Evolutionary conservation across 2,329 filamentous ascomycete species (phyloP).

Genomic region (Rasamsonia emersonii): DNA sequence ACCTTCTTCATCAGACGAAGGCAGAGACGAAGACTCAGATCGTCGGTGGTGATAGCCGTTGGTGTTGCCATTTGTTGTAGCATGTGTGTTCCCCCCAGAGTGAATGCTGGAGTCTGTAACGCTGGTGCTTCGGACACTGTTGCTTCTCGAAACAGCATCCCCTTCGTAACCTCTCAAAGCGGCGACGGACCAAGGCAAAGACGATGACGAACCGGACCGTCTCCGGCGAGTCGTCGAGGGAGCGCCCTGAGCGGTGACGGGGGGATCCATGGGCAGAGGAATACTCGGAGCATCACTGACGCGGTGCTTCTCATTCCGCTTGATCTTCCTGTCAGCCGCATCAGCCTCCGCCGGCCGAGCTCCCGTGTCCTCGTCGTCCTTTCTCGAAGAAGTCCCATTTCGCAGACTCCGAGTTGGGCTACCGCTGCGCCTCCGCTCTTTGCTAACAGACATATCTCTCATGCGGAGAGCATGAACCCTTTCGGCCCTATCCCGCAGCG

Average conservation of each 20-base stretch:
- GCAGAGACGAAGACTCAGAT: constrained; percentile 25
- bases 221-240: constrained; percentile 1
- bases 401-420: not conserved
- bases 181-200: constrained; percentile 7
- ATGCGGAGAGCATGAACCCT: constrained; percentile 19
- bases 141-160: too few relatives aligned
- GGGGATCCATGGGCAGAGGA: constrained; percentile 15
- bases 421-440: constrained; percentile 11
- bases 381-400: not conserved
- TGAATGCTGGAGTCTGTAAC: constrained; percentile 4
- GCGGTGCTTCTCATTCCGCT: constrained; percentile 2
- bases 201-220: constrained; percentile 5
- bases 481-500: constrained; percentile 13
- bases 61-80: constrained; percentile 13
- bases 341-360: not conserved
- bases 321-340: not conserved
- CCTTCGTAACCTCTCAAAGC: constrained; percentile 8
- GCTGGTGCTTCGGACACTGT: constrained; percentile 8
- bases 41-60: constrained; percentile 12
- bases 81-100: constrained; percentile 2
- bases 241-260: constrained; percentile 5
- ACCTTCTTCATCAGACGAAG: constrained; percentile 35
- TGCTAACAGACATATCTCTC: constrained; percentile 20
- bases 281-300: constrained; percentile 11
- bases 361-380: not conserved